Base-by-base conservation (phyloP, 106 monocot species). In the Dactylorhiza incarnata region DNA sequence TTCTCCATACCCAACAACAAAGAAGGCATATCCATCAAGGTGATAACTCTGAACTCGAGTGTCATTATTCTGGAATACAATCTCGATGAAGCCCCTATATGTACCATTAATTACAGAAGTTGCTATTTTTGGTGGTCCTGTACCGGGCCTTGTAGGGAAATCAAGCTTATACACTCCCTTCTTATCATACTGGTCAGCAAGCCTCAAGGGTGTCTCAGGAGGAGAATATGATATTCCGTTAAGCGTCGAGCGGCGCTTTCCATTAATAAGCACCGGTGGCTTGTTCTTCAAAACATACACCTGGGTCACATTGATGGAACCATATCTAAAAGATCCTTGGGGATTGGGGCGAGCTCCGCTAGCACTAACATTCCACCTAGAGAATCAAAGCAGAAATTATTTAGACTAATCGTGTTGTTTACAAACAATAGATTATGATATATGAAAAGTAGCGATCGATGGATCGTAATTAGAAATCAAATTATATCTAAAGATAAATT, bases 1-100 rank as follows among this genome's bases (percentile, higher is more conserved):
- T 3, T 48, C 6, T 10, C 3, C 81, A 63, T 89, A 92, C 92
- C 92, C 91, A 50, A 86, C 86, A 61, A 89, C 79, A 79, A 86
- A 91, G 78, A 86, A 91, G 79, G 91, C 84, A 78, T 91, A 91
- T 82, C 91, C 91, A 84, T 91, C 84, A 48, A 91, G 72, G 69
- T 91, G 91, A 74, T 91, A 91, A 13, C 71, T 86, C 77, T 91
- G 91, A 17, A 88, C 82, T 66, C 22, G 78, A 48, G 88, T 88
- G 48, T 86, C 85, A 84, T 91, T 91, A 72, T 91, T 91, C 84
- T 91, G 91, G 63, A 91, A 88, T 78, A 91, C 75, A 23, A 91
- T 88, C 69, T 91, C 91, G 81, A 91, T 84, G 76, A 91, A 91
- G 22, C 88, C 86, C 78, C 65, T 85, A 75, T 82, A 91, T 51